These are phyloP conservation scores for Populus hybrid DNA, from an alignment of 441 rosid genomes.

Conservation along the genomic window DNA sequence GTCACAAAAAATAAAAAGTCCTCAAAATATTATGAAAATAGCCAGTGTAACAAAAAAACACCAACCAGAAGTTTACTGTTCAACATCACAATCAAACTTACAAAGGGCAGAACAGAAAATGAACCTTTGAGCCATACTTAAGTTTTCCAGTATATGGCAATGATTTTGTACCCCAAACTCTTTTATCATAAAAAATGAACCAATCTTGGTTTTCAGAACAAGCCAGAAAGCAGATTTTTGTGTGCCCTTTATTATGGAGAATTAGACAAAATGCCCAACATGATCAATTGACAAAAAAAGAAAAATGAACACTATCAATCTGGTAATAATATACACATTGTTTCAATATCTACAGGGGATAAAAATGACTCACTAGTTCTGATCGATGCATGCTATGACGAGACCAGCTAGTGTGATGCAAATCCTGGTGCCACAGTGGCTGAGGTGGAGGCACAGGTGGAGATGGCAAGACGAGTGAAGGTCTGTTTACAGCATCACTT, in stretches of 20 bases:
- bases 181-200: neutral
- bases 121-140: neutral
- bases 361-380: slow-evolving; percentile 60
- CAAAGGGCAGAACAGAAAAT: neutral
- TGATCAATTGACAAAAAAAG: neutral
- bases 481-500: slow-evolving; percentile 44
- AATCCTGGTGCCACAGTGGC: slow-evolving; percentile 91
- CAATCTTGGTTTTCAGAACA: neutral
- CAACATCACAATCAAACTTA: no score
- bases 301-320: neutral
- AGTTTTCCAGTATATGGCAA: neutral
- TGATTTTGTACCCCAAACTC: neutral
- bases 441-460: slow-evolving; percentile 93
- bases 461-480: slow-evolving; percentile 59
- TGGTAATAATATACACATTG: neutral
- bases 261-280: slow-evolving; percentile 1
- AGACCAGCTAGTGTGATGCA: slow-evolving; percentile 83
- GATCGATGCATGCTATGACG: slow-evolving; percentile 86
- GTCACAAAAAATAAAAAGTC: neutral
- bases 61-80: neutral
- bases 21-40: neutral
- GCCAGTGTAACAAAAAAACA: neutral
- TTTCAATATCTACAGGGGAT: neutral
- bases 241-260: neutral
- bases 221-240: neutral